These are phyloP conservation scores for Penicillium vulpinum DNA, from an alignment of 2,329 filamentous ascomycete genomes.

Conservation along the genomic window DNA sequence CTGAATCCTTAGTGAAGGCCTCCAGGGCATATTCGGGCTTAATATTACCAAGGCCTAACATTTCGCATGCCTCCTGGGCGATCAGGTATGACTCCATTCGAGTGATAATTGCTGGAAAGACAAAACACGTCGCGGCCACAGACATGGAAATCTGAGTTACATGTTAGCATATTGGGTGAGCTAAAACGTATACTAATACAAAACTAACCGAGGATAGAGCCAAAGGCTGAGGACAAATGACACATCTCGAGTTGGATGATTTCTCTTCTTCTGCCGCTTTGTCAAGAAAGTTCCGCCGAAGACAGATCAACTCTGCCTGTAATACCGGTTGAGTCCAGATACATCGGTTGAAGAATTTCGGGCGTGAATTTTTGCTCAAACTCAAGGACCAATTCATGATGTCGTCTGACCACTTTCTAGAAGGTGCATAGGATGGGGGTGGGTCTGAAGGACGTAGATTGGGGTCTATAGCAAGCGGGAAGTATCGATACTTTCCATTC, in stretches of 20 bases:
- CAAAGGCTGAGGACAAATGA: constrained; percentile 74
- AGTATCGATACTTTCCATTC: constrained; percentile 61
- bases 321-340: constrained; percentile 76
- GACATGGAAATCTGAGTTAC: constrained; percentile 61
- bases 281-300: constrained; percentile 82
- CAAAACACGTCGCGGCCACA: constrained; percentile 70
- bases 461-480: constrained; percentile 43
- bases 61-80: constrained; percentile 69
- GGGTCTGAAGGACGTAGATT: constrained; percentile 35
- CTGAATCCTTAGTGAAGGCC: constrained; percentile 88
- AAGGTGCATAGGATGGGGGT: constrained; percentile 35
- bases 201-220: constrained; percentile 70
- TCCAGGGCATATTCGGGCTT: constrained; percentile 73
- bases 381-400: constrained; percentile 86
- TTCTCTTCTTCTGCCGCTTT: constrained; percentile 56
- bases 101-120: constrained; percentile 81
- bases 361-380: constrained; percentile 63
- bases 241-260: constrained; percentile 56
- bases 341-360: constrained; percentile 51
- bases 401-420: constrained; percentile 53
- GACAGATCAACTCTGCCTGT: constrained; percentile 68
- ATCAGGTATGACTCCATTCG: constrained; percentile 81
- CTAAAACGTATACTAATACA: neutral
- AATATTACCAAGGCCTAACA: constrained; percentile 63
- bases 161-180: neutral